Evolutionary conservation across 257 asterid genomes (phyloP), one percentile per base, ranked within the genome.

Genomic region (Solanum chmielewskii): DNA sequence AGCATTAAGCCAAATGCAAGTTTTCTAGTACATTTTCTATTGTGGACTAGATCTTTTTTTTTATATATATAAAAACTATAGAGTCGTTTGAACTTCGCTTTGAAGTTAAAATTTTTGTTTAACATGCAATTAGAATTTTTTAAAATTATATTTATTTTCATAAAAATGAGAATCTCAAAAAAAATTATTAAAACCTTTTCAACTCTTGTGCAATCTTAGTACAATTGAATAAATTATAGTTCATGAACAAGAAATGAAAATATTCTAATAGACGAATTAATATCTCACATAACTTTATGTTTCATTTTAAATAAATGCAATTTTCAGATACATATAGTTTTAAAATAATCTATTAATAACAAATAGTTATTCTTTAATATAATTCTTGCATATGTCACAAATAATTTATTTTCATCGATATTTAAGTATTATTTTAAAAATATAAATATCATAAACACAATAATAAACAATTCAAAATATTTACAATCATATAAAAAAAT

Each of bases 311-410:
- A 1, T 27, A 68, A 56, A 2, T 56, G 66, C 25, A 56, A 56
- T 56, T 56, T 56, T 56, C 0, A 56, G 25, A 20, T 56, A 59
- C 12, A 20, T 12, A 20, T 0, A 0, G n/a, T 59, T 59, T 59
- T 7, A 59, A 20, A 59, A 59, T 20, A 21, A 20, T 20, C 12
- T 59, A 59, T 59, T 2, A 18, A 59, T 3, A 59, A 59, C 20
- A 59, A 59, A 4, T 0, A 59, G 12, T 20, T 56, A 56, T 56
- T 0, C 11, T 56, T 56, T 59, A 59, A 59, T 59, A 59, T 59
- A 64, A n/a, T 7, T 64, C 20, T 64, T 33, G 0, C 9, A 64
- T 64, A 64, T 2, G 2, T 0, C 12, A 59, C 66, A 0, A 0
- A 64, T 1, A 64, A 64, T 64, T 18, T 64, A 64, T 25, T 11